These are phyloP conservation scores for Penicillium mononematosum DNA, from an alignment of 495 filamentous ascomycete genomes.

Conservation along the genomic window DNA sequence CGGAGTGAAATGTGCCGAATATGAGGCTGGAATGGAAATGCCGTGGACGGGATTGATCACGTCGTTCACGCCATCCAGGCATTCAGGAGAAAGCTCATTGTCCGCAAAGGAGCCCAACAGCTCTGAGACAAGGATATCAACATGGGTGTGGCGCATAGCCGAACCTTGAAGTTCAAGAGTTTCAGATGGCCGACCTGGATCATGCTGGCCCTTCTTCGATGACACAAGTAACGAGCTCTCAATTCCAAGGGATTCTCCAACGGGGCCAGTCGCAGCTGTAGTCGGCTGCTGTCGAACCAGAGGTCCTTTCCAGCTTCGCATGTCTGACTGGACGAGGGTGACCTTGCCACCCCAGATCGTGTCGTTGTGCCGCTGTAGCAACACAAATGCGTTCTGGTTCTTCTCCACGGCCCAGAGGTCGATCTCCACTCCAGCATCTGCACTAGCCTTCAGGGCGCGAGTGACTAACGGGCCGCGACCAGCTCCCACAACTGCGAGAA, in stretches of 20 bases:
- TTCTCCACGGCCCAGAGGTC: slow-evolving; percentile 94
- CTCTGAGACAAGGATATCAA: slow-evolving; percentile 93
- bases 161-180: slow-evolving; percentile 9
- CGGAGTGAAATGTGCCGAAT: slow-evolving; percentile 87
- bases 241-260: slow-evolving; percentile 38
- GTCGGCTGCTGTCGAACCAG: slow-evolving; percentile 23
- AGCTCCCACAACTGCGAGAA: slow-evolving; percentile 89
- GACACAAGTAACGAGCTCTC: slow-evolving; percentile 32
- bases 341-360: slow-evolving; percentile 70
- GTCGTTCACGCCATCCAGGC: slow-evolving; percentile 84
- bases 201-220: slow-evolving; percentile 23
- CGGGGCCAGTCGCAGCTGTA: slow-evolving; percentile 15
- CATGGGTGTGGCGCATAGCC: slow-evolving; percentile 50
- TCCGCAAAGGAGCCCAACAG: slow-evolving; percentile 90
- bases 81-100: slow-evolving; percentile 89
- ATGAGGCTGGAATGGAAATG: slow-evolving; percentile 89
- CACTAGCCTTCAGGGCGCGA: slow-evolving; percentile 75
- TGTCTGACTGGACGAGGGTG: slow-evolving; percentile 89
- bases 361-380: slow-evolving; percentile 83
- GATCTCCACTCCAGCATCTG: slow-evolving; percentile 70
- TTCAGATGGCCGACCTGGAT: slow-evolving; percentile 16
- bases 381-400: slow-evolving; percentile 95
- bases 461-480: slow-evolving; percentile 90
- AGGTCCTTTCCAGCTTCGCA: slow-evolving; percentile 89
- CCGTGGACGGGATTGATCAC: slow-evolving; percentile 75